Evolutionary conservation across 345 rosid genomes (phyloP), one percentile per base, ranked within the genome.

Genomic region (Populus pruinosa): DNA sequence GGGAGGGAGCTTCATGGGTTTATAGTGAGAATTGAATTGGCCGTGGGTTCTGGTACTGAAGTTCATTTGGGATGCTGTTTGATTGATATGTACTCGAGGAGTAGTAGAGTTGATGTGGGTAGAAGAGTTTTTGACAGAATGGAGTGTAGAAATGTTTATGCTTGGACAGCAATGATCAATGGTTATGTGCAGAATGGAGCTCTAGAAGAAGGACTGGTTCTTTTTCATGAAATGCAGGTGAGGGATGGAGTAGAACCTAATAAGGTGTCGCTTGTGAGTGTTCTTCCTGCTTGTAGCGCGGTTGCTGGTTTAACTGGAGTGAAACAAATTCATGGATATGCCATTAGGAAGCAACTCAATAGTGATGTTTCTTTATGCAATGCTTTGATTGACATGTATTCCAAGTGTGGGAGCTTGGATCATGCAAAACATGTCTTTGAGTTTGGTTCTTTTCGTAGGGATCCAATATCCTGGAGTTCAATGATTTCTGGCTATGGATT

Each of bases 91-190:
- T 88, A 90, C 73, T 86, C 88, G 0, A 90, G 81, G 82, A 81
- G 71, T 67, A 65, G 73, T 36, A 82, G 69, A 64, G 75, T 83
- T 55, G 80, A 41, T 44, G 9, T 39, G 7, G 86, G 82, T 66
- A 89, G 85, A 61, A 78, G 77, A 66, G 83, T 85, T 16, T 90
- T 91, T 82, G 86, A 88, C 61, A 76, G 49, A 61, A 82, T 87
- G 88, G 62, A 78, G 44, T 38, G 29, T 47, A 87, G 82, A 73
- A 92, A 88, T 79, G 88, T 90, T 64, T 83, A 81, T 71, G 82
- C 84, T 70, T 90, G 93, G 94, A 92, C 97, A 5, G 89, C 91
- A 35, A 89, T 92, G 90, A 82, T 90, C 36, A 90, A 80, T 82
- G 91, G 97, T 17, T 85, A 80, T 67, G 87, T 85, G 70, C 82